These are phyloP conservation scores for Magnolia changhungtana DNA, from an alignment of 164 flowering plant species.

Conservation along the genomic window DNA sequence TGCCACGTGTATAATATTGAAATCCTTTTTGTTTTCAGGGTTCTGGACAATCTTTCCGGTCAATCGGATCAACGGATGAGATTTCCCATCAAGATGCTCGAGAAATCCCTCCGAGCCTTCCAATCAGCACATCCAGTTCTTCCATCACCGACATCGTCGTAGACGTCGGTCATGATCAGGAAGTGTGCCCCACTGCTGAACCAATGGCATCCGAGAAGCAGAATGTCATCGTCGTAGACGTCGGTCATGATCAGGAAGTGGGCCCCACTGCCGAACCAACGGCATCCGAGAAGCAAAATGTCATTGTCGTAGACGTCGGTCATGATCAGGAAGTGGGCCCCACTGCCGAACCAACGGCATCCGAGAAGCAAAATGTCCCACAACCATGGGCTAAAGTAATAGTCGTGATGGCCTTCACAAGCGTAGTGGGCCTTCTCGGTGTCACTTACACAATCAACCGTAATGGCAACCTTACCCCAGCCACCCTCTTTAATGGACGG, in stretches of 20 bases:
- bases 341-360: too few relatives aligned
- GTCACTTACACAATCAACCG: neutral
- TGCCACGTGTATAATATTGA: too few relatives aligned
- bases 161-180: neutral
- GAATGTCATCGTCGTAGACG: neutral
- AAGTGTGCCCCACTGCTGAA: too few relatives aligned
- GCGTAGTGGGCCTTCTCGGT: neutral
- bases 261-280: too few relatives aligned
- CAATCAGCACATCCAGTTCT: neutral
- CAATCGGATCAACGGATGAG: neutral
- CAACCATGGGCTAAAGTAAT: neutral
- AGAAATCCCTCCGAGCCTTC: neutral
- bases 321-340: neutral
- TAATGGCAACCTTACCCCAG: neutral
- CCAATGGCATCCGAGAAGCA: neutral
- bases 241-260: neutral
- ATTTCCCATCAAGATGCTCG: neutral
- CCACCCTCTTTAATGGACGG: neutral
- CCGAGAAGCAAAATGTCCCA: neutral
- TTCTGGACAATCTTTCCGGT: neutral
- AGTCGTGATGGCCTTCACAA: neutral
- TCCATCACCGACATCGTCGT: too few relatives aligned
- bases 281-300: neutral
- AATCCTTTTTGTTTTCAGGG: neutral
- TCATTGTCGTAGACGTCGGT: neutral